These are phyloP conservation scores for Echinochloa phyllopogon DNA, from an alignment of 176 grass and related monocot species.

Conservation along the genomic window DNA sequence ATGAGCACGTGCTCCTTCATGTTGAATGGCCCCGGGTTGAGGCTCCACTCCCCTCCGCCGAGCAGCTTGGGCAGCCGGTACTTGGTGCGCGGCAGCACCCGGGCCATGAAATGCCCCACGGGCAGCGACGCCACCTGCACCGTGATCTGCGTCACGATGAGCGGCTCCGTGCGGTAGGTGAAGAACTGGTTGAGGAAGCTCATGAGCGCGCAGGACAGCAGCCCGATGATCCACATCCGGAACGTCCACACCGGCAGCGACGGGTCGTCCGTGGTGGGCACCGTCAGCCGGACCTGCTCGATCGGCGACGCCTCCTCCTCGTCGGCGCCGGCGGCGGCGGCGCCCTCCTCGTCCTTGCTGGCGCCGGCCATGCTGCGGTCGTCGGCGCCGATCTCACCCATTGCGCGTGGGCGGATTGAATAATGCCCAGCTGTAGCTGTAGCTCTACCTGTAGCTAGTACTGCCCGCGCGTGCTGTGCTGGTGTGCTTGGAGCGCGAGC, in stretches of 20 bases:
- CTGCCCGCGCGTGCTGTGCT: not conserved
- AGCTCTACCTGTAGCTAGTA: not conserved
- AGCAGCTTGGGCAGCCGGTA: slow-evolving; percentile 32
- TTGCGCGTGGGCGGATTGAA: slow-evolving; percentile 42
- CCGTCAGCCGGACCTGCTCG: slow-evolving; percentile 83
- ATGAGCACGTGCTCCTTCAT: slow-evolving; percentile 98
- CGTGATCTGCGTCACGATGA: slow-evolving; percentile 86
- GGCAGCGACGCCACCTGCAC: slow-evolving; percentile 91
- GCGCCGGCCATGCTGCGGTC: slow-evolving; percentile 33
- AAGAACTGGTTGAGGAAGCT: slow-evolving; percentile 99
- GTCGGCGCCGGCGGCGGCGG: not conserved
- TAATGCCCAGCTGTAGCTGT: not conserved
- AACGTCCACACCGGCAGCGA: slow-evolving; percentile 91
- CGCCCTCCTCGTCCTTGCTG: not conserved
- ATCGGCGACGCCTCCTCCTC: slow-evolving; percentile 53
- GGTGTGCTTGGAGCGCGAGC: not conserved
- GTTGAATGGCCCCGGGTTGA: slow-evolving; percentile 92
- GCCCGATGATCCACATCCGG: slow-evolving; percentile 84
- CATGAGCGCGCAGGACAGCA: slow-evolving; percentile 66
- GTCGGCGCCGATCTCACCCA: slow-evolving; percentile 48
- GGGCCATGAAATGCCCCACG: slow-evolving; percentile 72
- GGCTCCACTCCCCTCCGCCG: slow-evolving; percentile 58
- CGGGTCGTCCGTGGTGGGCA: slow-evolving; percentile 67
- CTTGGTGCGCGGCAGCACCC: slow-evolving; percentile 47
- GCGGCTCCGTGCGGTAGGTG: slow-evolving; percentile 82